Base-by-base conservation (phyloP, 2,329 filamentous ascomycete species). In the Stemphylium lycopersici region DNA sequence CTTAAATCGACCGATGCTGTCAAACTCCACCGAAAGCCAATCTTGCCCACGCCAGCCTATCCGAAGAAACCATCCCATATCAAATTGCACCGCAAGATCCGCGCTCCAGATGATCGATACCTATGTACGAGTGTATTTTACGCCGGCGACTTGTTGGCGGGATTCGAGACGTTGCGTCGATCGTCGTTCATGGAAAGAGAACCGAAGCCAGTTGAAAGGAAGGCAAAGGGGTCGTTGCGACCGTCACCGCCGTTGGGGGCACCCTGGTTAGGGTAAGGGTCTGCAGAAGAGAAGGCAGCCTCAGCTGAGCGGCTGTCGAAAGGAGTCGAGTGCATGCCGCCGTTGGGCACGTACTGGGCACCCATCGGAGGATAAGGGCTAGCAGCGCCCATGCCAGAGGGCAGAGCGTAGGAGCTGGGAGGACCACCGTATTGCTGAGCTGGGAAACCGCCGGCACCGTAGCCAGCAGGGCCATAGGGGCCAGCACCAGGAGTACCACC, bases 221-320 rank as follows among this genome's bases (percentile, higher is more conserved):
- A 93, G 13, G 89, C 87, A 75, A 93, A 93, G 10, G 90, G 89
- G 66, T 93, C 90, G 64, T 81, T 87, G 69, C 90, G 87, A 50
- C 79, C 80, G 65, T 87, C 58, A 75, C 80, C 71, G 68, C 88
- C 90, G 78, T 90, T 91, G 24, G 73, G 70, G 26, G 88, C 87
- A 36, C 89, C 90, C 56, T 88, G 88, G 39, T 90, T 90, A 13
- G 88, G 88, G 51, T 90, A 90, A 65, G 95, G 93, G 66, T 88
- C 88, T 34, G 91, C 92, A 36, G 90, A 90, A 72, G 91, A 90
- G 81, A 99, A 99, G 22, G 95, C 93, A 56, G 92, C 92, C 79
- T 98, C 93, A 13, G 93, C 91, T 59, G 91, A 90, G 59, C 93
- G 90, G 80, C 92, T 96, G 72, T 96, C 93, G 70, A 99, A 98